These are phyloP conservation scores for Pyrus hybrid DNA, from an alignment of 331 rosid species.

Conservation along the genomic window DNA sequence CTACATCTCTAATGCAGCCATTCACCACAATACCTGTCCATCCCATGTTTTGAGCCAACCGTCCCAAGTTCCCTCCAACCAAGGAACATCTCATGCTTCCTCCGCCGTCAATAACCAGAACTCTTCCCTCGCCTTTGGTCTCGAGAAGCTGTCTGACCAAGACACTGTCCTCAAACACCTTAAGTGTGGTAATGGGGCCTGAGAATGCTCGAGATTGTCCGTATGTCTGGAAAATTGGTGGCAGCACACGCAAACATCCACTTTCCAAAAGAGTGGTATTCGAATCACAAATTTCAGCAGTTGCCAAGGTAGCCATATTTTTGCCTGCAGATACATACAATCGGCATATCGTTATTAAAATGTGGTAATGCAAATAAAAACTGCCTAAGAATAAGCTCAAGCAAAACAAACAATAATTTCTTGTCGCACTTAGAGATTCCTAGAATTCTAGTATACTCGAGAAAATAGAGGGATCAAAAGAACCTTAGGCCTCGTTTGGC, in stretches of 20 bases:
- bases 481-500: too few species aligned
- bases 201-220: constrained; percentile 26
- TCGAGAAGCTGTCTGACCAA: constrained; percentile 27
- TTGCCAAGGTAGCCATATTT: constrained; percentile 46
- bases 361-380: not conserved
- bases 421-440: not conserved
- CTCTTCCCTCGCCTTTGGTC: constrained; percentile 31
- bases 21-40: constrained; percentile 68
- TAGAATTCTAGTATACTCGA: not conserved
- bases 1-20: constrained; percentile 80
- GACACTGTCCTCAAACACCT: constrained; percentile 35
- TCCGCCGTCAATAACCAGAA: constrained; percentile 28
- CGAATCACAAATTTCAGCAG: constrained; percentile 61
- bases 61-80: constrained; percentile 36
- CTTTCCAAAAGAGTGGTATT: constrained; percentile 37
- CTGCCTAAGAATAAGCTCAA: not conserved
- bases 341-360: not conserved
- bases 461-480: not conserved
- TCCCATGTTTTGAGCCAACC: constrained; percentile 51
- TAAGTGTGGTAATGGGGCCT: constrained; percentile 23
- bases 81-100: constrained; percentile 35
- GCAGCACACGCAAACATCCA: constrained; percentile 40
- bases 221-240: constrained; percentile 14
- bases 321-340: constrained; percentile 15
- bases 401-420: not conserved